phyloP scores from a whole-genome alignment of 2,329 filamentous ascomycete genomes.

The Phyllosticta citriasiana region DNA sequence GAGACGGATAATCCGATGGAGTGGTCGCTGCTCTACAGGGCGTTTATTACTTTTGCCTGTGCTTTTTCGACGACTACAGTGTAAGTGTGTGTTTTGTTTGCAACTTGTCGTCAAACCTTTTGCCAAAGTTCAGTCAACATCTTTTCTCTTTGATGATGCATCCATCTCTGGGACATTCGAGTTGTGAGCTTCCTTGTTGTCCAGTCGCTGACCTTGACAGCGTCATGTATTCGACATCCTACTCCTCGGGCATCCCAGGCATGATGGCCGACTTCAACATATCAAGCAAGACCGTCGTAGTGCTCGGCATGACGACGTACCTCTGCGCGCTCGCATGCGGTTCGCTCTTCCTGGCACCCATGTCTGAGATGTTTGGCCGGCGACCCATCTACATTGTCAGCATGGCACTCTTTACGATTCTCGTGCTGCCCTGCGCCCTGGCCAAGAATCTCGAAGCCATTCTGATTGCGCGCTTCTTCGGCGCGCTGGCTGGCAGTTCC shows the following conservation, averaged over 20 bases:
- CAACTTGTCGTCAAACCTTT: background rate
- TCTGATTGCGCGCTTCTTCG: slow-evolving; percentile 36
- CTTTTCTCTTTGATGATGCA: background rate
- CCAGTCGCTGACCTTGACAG: background rate
- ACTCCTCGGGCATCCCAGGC: slow-evolving; percentile 61
- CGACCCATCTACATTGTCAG: slow-evolving; percentile 42
- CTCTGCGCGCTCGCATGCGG: slow-evolving; percentile 43
- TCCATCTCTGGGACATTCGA: background rate
- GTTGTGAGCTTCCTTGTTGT: background rate
- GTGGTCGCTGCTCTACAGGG: slow-evolving; percentile 54
- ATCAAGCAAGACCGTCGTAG: slow-evolving; percentile 35
- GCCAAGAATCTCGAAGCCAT: slow-evolving; percentile 33
- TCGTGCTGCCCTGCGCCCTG: slow-evolving; percentile 39
- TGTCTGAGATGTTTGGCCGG: slow-evolving; percentile 45
- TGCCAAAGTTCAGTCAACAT: too few species aligned
- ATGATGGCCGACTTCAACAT: slow-evolving; percentile 52
- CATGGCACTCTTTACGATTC: slow-evolving; percentile 44
- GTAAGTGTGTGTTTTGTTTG: slow-evolving; percentile 31
- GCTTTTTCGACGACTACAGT: slow-evolving; percentile 46
- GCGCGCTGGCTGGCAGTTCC: slow-evolving; percentile 52
- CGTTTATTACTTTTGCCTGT: slow-evolving; percentile 43
- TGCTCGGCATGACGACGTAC: slow-evolving; percentile 41
- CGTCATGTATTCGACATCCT: slow-evolving; percentile 70
- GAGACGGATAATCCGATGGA: slow-evolving; percentile 52
- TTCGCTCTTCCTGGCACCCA: slow-evolving; percentile 44